phyloP scores from a whole-genome alignment of 1,139 yeast species.

The Geotrichum bryndzae region DNA sequence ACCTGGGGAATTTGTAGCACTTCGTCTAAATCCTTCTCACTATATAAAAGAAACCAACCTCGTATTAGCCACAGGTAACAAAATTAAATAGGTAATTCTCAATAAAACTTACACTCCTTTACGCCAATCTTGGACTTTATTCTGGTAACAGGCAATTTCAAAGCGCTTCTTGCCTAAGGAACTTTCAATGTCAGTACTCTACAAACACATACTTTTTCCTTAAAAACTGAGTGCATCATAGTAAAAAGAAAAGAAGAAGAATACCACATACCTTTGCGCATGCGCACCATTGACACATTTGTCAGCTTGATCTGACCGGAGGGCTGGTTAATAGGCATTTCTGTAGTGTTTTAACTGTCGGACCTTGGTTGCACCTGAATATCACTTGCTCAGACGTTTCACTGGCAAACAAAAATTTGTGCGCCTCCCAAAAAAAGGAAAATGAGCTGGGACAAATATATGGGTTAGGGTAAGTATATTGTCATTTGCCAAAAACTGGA shows the following conservation, averaged over 20 bases:
- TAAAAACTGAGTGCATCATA: not conserved
- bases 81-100: not conserved
- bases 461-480: too few relatives aligned
- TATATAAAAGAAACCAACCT: constrained; percentile 15
- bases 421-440: too few relatives aligned
- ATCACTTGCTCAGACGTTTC: too few relatives aligned
- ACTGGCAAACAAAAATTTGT: too few relatives aligned
- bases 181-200: constrained; percentile 1
- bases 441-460: too few relatives aligned
- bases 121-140: constrained; percentile 94
- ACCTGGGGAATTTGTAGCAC: constrained; percentile 95
- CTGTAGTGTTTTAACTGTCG: not conserved
- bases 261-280: constrained; percentile 58
- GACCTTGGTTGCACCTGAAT: too few relatives aligned
- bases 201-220: too few relatives aligned
- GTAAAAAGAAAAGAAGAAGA: not conserved
- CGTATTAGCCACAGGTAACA: not conserved
- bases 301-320: constrained; percentile 82
- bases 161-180: constrained; percentile 59
- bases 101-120: constrained; percentile 48
- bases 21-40: constrained; percentile 89
- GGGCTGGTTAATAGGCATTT: constrained; percentile 66
- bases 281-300: constrained; percentile 85
- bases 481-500: too few relatives aligned
- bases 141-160: constrained; percentile 94